Evolutionary conservation across 2,329 filamentous ascomycete genomes (phyloP).

Genomic region (Pseudovirgaria hyperparasitica): DNA sequence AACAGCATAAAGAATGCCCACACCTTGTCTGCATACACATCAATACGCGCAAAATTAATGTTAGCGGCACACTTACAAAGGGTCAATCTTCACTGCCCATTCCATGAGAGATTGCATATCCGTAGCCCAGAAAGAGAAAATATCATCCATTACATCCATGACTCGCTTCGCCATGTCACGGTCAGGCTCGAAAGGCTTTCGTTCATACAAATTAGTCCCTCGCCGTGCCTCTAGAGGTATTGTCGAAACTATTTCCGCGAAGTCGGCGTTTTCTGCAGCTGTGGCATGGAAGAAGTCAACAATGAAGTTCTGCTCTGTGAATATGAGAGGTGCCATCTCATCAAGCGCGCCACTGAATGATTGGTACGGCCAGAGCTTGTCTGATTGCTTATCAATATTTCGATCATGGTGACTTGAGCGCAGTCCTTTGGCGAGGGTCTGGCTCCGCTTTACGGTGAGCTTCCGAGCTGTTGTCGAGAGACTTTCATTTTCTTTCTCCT

Average conservation of each 20-base stretch:
- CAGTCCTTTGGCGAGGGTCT: slow-evolving; percentile 66
- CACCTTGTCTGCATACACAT: slow-evolving; percentile 55
- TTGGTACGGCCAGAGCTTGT: slow-evolving; percentile 62
- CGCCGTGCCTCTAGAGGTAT: slow-evolving; percentile 54
- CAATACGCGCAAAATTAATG: slow-evolving; percentile 10
- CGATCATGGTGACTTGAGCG: slow-evolving; percentile 56
- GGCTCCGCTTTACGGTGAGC: slow-evolving; percentile 84
- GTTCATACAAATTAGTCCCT: slow-evolving; percentile 59
- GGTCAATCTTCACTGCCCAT: slow-evolving; percentile 70
- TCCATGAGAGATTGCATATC: slow-evolving; percentile 72
- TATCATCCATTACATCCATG: slow-evolving; percentile 75
- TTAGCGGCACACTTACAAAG: slow-evolving; percentile 48
- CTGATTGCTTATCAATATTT: slow-evolving; percentile 49
- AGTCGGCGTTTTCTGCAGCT: slow-evolving; percentile 71
- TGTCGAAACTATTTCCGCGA: slow-evolving; percentile 63
- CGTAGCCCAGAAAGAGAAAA: slow-evolving; percentile 69
- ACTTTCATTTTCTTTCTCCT: slow-evolving; percentile 78
- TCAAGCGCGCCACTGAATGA: slow-evolving; percentile 70
- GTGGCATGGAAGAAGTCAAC: slow-evolving; percentile 94
- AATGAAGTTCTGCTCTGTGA: slow-evolving; percentile 93
- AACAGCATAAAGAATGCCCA: slow-evolving; percentile 70
- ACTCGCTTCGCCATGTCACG: slow-evolving; percentile 74
- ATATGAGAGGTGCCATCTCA: slow-evolving; percentile 69
- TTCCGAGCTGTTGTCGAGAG: slow-evolving; percentile 60
- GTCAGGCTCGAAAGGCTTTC: slow-evolving; percentile 77